phyloP scores from a whole-genome alignment of 78 protist genomes.

The Tieghemostelium lacteum region DNA sequence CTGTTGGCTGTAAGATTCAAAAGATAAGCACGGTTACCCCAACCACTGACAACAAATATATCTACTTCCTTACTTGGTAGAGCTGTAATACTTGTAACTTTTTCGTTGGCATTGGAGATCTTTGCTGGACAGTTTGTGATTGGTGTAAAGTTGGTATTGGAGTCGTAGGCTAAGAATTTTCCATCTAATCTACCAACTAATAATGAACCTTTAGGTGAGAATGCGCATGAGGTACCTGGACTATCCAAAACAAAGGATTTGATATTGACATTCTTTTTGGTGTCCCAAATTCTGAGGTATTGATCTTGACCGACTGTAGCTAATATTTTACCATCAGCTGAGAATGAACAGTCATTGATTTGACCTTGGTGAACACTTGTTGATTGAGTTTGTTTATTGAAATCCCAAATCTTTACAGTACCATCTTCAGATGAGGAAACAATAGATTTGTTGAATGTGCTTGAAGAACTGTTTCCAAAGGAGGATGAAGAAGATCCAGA shows the following conservation, averaged over 20 bases:
- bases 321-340: slow-evolving; percentile 29
- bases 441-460: slow-evolving; percentile 10
- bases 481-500: neutral
- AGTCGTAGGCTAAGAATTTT: neutral
- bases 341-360: slow-evolving; percentile 27
- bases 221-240: slow-evolving; percentile 20
- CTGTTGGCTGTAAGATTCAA: too few species aligned
- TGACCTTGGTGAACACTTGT: neutral
- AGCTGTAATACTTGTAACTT: neutral
- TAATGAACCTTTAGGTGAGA: slow-evolving; percentile 5
- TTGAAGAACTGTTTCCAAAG: neutral
- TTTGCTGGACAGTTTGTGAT: too few species aligned
- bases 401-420: slow-evolving; percentile 68
- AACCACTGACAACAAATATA: neutral
- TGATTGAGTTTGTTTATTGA: neutral
- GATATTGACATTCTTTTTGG: neutral
- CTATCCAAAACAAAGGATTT: neutral
- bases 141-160: too few species aligned
- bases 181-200: slow-evolving; percentile 50
- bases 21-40: neutral
- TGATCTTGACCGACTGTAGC: slow-evolving; percentile 44
- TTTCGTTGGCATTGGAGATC: neutral
- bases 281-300: slow-evolving; percentile 43
- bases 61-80: neutral
- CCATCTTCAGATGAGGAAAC: slow-evolving; percentile 66